Percentiles rank a stretch among this genome's conserved stretches.
These are phyloP conservation scores for Trichomonas vaginalis DNA, from an alignment of 208 protist species.

Conservation along the genomic window DNA sequence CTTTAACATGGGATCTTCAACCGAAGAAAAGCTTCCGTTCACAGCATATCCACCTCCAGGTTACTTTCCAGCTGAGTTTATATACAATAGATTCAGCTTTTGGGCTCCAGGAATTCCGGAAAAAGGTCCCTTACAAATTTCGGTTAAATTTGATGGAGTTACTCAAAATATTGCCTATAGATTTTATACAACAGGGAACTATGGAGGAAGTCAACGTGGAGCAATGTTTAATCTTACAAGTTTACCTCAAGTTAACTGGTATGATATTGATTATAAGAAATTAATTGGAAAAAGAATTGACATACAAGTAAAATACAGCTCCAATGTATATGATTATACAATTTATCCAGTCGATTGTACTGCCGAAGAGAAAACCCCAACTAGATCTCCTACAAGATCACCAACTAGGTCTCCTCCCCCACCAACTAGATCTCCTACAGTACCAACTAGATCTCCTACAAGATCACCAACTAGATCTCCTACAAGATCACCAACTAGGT, in stretches of 20 bases:
- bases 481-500: too few relatives aligned
- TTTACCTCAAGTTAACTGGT: too few relatives aligned
- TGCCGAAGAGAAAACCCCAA: neutral
- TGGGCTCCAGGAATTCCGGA: neutral
- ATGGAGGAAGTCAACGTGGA: too few relatives aligned
- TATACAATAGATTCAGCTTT: neutral
- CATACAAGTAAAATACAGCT: too few relatives aligned
- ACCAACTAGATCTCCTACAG: neutral
- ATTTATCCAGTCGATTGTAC: neutral
- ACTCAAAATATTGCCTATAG: too few relatives aligned
- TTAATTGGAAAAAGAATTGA: too few relatives aligned
- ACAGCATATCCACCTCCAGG: neutral
- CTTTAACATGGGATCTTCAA: neutral
- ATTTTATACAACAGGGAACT: too few relatives aligned
- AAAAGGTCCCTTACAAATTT: neutral
- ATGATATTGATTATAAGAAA: too few relatives aligned
- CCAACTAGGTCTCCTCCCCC: neutral
- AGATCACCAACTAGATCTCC: neutral
- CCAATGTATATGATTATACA: neutral
- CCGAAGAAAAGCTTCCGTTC: neutral
- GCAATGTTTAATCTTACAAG: too few relatives aligned
- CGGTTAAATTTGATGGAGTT: neutral
- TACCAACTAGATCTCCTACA: neutral
- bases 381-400: neutral
- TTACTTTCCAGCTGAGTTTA: neutral